phyloP scores from a whole-genome alignment of 2,329 filamentous ascomycete genomes.

The Botrytis squamosa region DNA sequence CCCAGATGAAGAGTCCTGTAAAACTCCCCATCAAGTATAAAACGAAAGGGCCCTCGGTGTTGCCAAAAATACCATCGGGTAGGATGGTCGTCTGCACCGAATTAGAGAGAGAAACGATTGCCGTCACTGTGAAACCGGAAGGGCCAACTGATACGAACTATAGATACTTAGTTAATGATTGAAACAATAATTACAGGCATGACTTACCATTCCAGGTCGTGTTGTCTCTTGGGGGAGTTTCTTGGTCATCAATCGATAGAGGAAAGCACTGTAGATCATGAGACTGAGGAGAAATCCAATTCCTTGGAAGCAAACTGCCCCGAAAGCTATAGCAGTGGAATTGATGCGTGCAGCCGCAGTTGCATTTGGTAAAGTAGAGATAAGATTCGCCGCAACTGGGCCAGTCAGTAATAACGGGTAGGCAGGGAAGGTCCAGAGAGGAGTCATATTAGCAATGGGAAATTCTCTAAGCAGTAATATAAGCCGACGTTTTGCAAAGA shows the following conservation, averaged over 20 bases:
- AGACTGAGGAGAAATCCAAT: slow-evolving; percentile 59
- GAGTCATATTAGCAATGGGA: slow-evolving; percentile 80
- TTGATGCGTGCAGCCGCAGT: slow-evolving; percentile 44
- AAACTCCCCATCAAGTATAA: slow-evolving; percentile 55
- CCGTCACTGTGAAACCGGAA: slow-evolving; percentile 57
- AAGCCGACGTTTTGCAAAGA: neutral
- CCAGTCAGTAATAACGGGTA: slow-evolving; percentile 78
- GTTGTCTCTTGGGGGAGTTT: slow-evolving; percentile 75
- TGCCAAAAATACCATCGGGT: slow-evolving; percentile 42
- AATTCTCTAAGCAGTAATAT: slow-evolving; percentile 43
- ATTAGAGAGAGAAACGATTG: slow-evolving; percentile 45
- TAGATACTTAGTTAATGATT: neutral
- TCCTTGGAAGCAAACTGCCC: slow-evolving; percentile 52
- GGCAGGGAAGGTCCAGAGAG: slow-evolving; percentile 83
- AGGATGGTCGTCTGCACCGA: slow-evolving; percentile 41
- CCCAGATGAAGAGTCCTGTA: slow-evolving; percentile 77
- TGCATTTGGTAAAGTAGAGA: slow-evolving; percentile 38
- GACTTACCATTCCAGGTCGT: slow-evolving; percentile 66
- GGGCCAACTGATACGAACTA: slow-evolving; percentile 80
- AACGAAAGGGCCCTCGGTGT: slow-evolving; percentile 46
- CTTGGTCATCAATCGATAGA: slow-evolving; percentile 85
- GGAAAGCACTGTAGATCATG: slow-evolving; percentile 81
- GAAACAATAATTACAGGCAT: neutral
- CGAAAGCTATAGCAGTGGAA: slow-evolving; percentile 48
- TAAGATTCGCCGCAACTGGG: slow-evolving; percentile 62